Evolutionary conservation across 202 grass and related monocot genomes (phyloP), one percentile per base, ranked within the genome.

Genomic region (Bolboschoenoplectus hybrid): DNA sequence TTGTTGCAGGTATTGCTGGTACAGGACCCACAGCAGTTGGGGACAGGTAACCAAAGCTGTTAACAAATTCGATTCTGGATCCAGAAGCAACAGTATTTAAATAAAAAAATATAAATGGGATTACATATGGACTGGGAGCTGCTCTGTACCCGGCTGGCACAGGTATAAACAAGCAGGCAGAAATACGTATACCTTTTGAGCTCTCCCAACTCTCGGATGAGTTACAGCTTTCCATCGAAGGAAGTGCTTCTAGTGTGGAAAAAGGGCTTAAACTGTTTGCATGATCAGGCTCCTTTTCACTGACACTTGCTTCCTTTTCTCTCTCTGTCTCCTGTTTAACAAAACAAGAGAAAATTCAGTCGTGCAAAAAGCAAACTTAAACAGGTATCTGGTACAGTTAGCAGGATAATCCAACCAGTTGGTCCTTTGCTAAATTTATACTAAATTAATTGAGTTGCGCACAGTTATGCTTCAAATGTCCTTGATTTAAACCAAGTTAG

Each of bases 191-290:
- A 99, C 93, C 91, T 76, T 97, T 94, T 74, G 76, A 82, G 72
- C 88, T 97, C 87, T 88, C 92, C 74, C 81, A 92, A 85, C 87
- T 99, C 88, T 91, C 93, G 77, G 89, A 89, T 68, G 90, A 99
- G 84, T 87, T 95, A 81, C 86, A 94, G 68, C 92, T 97, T 88
- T 93, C 93, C 4, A 84, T 91, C 40, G 93, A 93, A 95, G 91
- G 46, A 86, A 93, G 85, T 64, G 63, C 91, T 80, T 96, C 90
- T 62, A 93, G 82, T 76, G 86, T 88, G 12, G 91, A 91, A 80
- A 83, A 81, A 40, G 83, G 87, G 52, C 88, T 90, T 67, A 81
- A 85, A 78, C 74, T 87, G 86, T 72, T 72, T 84, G 82, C 81
- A 57, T 82, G 85, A 56, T 87, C 88, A 46, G 75, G 62, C 62